These are phyloP conservation scores for Nicotiana undulata DNA, from an alignment of 257 asterid species.

Conservation along the genomic window DNA sequence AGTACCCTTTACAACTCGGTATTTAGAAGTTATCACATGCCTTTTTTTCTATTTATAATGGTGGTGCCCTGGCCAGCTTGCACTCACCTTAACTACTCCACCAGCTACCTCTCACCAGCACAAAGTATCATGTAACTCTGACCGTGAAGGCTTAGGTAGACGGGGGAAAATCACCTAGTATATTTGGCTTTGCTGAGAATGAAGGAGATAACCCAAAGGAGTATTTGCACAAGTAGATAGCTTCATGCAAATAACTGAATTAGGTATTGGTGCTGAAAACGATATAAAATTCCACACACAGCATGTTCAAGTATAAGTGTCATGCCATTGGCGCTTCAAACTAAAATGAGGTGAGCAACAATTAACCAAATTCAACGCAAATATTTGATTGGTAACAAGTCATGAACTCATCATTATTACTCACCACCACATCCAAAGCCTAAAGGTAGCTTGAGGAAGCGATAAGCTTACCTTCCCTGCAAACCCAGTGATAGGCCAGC, in stretches of 20 bases:
- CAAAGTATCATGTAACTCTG: too few species aligned
- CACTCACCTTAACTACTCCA: too few species aligned
- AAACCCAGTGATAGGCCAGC: slow-evolving; percentile 35
- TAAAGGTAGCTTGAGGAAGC: background rate
- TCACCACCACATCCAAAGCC: background rate
- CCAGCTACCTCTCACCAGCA: too few species aligned
- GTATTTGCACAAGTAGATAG: background rate
- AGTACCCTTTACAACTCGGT: background rate
- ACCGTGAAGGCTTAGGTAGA: too few species aligned
- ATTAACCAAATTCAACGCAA: background rate
- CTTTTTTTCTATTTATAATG: too few species aligned
- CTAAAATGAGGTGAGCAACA: background rate
- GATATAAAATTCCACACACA: background rate
- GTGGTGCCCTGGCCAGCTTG: too few species aligned
- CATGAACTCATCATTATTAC: background rate
- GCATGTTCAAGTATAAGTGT: background rate
- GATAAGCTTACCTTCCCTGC: slow-evolving; percentile 30
- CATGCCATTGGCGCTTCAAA: background rate
- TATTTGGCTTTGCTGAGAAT: too few species aligned
- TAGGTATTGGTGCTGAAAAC: background rate
- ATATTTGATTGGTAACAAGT: background rate
- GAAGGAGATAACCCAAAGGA: background rate
- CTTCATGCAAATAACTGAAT: background rate
- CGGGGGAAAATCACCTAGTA: too few species aligned
- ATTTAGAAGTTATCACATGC: background rate